These are phyloP conservation scores for Cytospora mali DNA, from an alignment of 2,329 filamentous ascomycete species.

Conservation along the genomic window DNA sequence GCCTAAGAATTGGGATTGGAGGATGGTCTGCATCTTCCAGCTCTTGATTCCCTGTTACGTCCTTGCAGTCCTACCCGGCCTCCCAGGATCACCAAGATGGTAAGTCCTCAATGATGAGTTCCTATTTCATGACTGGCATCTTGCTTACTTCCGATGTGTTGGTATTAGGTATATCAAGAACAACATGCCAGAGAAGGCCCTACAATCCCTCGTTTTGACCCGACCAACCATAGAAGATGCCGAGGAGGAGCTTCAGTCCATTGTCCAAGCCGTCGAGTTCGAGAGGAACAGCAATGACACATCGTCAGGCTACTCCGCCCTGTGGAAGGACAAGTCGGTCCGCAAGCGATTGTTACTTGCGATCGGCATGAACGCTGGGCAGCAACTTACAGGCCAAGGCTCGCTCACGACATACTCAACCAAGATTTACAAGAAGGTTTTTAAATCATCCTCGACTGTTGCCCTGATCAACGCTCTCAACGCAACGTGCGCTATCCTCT, in stretches of 20 bases:
- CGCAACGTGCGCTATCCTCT: slow-evolving; percentile 71
- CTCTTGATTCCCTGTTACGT: slow-evolving; percentile 66
- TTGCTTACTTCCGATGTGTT: not conserved
- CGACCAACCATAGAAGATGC: slow-evolving; percentile 66
- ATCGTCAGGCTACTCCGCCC: slow-evolving; percentile 61
- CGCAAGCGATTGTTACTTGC: slow-evolving; percentile 68
- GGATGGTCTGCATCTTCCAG: slow-evolving; percentile 73
- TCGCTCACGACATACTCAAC: slow-evolving; percentile 73
- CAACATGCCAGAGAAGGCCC: slow-evolving; percentile 61
- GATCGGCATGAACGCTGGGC: slow-evolving; percentile 68
- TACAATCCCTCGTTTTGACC: slow-evolving; percentile 57
- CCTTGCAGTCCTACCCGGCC: slow-evolving; percentile 62
- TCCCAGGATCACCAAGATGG: slow-evolving; percentile 71
- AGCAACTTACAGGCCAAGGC: slow-evolving; percentile 74
- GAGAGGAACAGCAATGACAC: slow-evolving; percentile 69
- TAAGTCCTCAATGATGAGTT: slow-evolving; percentile 44
- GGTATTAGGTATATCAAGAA: slow-evolving; percentile 48
- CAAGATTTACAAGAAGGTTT: slow-evolving; percentile 74
- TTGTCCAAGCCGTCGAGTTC: slow-evolving; percentile 70
- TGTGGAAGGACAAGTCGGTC: slow-evolving; percentile 71
- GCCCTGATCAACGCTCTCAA: slow-evolving; percentile 76
- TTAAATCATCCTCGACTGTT: slow-evolving; percentile 59
- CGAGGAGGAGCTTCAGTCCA: slow-evolving; percentile 65
- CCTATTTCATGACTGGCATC: not conserved
- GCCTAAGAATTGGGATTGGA: slow-evolving; percentile 70